These are phyloP conservation scores for Chloranthus sessilifolius DNA, from an alignment of 164 flowering plant species.

Conservation along the genomic window DNA sequence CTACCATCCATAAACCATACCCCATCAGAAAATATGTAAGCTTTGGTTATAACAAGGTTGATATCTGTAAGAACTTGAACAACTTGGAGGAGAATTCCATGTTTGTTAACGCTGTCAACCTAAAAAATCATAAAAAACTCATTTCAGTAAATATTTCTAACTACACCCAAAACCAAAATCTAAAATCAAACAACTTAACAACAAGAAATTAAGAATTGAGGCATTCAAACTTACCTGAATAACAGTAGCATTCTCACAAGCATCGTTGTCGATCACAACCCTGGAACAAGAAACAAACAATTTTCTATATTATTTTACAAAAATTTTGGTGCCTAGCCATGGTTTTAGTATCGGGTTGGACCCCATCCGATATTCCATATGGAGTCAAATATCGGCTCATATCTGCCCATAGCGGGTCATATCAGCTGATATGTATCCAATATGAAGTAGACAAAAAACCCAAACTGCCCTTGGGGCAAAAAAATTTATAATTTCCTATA, in stretches of 20 bases:
- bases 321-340: too few species aligned
- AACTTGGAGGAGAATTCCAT: conserved; percentile 75
- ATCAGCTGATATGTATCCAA: too few species aligned
- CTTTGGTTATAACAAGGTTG: conserved; percentile 68
- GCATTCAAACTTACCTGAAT: conserved; percentile 29
- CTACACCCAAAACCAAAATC: not conserved
- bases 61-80: conserved; percentile 83
- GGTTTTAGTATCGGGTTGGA: too few species aligned
- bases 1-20: conserved; percentile 99
- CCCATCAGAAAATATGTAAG: conserved; percentile 86
- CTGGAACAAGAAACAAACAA: conserved; percentile 20
- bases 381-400: not conserved
- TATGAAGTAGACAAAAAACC: too few species aligned
- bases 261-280: conserved; percentile 49
- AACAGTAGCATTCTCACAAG: conserved; percentile 40
- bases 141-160: not conserved
- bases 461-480: too few species aligned
- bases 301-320: not conserved
- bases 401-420: not conserved
- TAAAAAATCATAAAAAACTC: conserved; percentile 17
- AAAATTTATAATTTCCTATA: too few species aligned
- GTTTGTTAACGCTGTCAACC: conserved; percentile 85
- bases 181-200: not conserved
- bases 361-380: not conserved
- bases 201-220: not conserved